Base-by-base conservation (phyloP, 139 green algal species). In the Yamagishiella unicocca region DNA sequence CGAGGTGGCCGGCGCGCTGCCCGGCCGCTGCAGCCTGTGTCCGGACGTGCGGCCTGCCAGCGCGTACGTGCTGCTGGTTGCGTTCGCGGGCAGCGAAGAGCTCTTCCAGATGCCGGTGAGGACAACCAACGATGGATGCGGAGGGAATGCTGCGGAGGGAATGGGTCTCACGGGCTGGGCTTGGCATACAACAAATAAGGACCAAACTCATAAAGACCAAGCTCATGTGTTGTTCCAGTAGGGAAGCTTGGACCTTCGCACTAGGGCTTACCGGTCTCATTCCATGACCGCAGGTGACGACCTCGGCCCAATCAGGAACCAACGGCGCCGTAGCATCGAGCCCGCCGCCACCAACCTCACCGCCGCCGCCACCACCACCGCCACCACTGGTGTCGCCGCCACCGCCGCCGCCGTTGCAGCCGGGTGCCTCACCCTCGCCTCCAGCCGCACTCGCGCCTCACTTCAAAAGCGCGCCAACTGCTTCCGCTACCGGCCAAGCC, bases 211-310 rank as follows among this genome's bases (percentile, higher is more conserved):
- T n/a, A n/a, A n/a, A n/a, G n/a, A n/a, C n/a, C n/a, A n/a, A n/a
- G n/a, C n/a, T n/a, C n/a, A n/a, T n/a, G n/a, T n/a, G n/a, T n/a
- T n/a, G n/a, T n/a, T n/a, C n/a, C n/a, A n/a, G n/a, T n/a, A n/a
- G n/a, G n/a, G n/a, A n/a, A n/a, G n/a, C n/a, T n/a, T n/a, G n/a
- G n/a, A n/a, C n/a, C n/a, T n/a, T n/a, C n/a, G n/a, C n/a, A n/a
- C n/a, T n/a, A n/a, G n/a, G n/a, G n/a, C n/a, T n/a, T n/a, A n/a
- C n/a, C n/a, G n/a, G n/a, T n/a, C n/a, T n/a, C n/a, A n/a, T n/a
- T n/a, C n/a, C n/a, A n/a, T n/a, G n/a, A n/a, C n/a, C n/a, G n/a
- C 72, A 88, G 80, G 87, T 61, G 31, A 70, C 46, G 22, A 90
- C 87, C 21, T 35, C 25, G n/a, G 22, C 61, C n/a, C 24, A n/a